phyloP scores from a whole-genome alignment of 306 rosid species.

The Casuarina cunninghamiana region DNA sequence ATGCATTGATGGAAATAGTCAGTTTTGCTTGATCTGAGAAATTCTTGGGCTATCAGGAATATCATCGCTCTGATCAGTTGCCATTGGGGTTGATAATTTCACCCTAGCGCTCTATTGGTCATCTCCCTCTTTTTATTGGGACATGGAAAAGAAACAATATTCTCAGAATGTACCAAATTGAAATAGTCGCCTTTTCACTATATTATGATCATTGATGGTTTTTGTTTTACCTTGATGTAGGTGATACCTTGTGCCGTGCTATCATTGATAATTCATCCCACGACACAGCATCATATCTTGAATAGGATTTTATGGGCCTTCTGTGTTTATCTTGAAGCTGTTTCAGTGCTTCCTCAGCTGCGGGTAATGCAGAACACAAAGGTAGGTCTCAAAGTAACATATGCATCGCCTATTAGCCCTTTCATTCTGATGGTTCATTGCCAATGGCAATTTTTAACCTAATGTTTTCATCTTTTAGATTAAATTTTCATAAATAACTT shows the following conservation, averaged over 20 bases:
- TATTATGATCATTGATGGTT: slow-evolving; percentile 1
- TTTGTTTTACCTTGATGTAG: slow-evolving; percentile 37
- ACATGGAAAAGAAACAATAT: too few species aligned
- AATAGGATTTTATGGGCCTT: slow-evolving; percentile 76
- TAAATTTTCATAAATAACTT: not conserved
- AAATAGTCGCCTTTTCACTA: slow-evolving; percentile 6
- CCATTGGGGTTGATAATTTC: too few species aligned
- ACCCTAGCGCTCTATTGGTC: too few species aligned
- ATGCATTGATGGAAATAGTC: not conserved
- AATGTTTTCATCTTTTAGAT: not conserved
- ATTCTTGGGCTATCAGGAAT: not conserved
- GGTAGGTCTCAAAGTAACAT: slow-evolving; percentile 35
- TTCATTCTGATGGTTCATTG: not conserved
- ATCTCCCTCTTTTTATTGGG: too few species aligned
- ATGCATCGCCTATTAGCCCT: not conserved
- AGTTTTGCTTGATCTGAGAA: not conserved
- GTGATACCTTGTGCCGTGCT: slow-evolving; percentile 59
- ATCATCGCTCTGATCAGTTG: too few species aligned
- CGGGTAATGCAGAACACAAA: slow-evolving; percentile 78
- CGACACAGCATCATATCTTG: slow-evolving; percentile 51
- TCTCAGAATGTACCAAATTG: not conserved
- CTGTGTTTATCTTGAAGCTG: slow-evolving; percentile 88
- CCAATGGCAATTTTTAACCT: not conserved
- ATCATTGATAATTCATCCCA: slow-evolving; percentile 61
- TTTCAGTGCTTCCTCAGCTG: slow-evolving; percentile 75